Conservation (phyloP, 192 early-diverging fungal species). For the Podila epicladia region DNA sequence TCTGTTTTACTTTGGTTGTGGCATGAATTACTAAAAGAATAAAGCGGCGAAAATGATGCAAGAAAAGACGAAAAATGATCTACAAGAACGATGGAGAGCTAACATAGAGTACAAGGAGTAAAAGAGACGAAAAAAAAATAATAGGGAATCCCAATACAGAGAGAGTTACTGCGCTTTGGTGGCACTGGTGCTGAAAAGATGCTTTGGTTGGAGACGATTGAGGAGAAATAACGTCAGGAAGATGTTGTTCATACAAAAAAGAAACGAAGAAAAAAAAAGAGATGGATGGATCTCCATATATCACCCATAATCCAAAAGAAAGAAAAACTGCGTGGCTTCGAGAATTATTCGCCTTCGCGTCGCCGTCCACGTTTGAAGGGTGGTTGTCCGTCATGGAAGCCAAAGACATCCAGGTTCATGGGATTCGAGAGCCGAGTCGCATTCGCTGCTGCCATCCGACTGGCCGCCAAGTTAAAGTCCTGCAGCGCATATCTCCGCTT, state of each 20-base stretch:
- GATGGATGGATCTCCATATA: neutral
- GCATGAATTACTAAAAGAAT: too few species aligned
- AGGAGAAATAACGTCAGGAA: neutral
- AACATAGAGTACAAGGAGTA: neutral
- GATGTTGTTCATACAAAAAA: neutral
- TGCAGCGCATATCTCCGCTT: conserved; percentile 42
- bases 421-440: conserved; percentile 22
- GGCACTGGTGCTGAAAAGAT: neutral
- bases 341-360: conserved; percentile 35
- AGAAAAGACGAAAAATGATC: neutral
- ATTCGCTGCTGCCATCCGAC: conserved; percentile 18
- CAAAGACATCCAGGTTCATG: conserved; percentile 35
- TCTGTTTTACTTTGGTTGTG: too few species aligned
- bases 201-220: neutral
- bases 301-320: neutral
- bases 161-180: neutral
- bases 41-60: neutral
- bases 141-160: neutral
- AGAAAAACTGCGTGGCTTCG: neutral
- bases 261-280: neutral
- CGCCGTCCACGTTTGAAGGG: conserved; percentile 42
- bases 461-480: conserved; percentile 34
- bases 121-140: neutral
- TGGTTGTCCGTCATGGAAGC: conserved; percentile 37
- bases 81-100: neutral